Evolutionary conservation across 1,284 basidiomycete genomes (phyloP).

Genomic region (Ceratobasidium theobromae): DNA sequence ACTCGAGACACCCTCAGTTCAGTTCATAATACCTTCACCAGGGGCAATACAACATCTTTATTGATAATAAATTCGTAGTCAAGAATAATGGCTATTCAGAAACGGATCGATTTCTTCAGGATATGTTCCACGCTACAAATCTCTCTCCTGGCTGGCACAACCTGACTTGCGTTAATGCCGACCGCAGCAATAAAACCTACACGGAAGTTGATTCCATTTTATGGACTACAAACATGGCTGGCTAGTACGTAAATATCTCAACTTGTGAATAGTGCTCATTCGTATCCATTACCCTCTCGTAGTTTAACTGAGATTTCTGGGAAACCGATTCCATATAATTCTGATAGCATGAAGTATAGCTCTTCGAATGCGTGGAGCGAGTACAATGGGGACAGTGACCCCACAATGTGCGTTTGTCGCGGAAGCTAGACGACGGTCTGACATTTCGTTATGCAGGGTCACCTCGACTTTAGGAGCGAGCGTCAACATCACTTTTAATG

Average conservation of each 20-base stretch:
- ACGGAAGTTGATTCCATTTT: constrained; percentile 16
- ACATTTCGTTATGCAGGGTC: neutral
- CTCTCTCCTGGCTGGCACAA: constrained; percentile 10
- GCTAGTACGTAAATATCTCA: neutral
- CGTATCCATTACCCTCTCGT: no score
- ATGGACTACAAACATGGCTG: constrained; percentile 13
- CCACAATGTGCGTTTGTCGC: neutral
- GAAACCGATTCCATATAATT: neutral
- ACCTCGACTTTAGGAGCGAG: constrained; percentile 15
- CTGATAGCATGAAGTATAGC: constrained; percentile 1
- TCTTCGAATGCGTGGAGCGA: constrained; percentile 1
- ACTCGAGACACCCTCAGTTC: no score
- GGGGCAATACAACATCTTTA: neutral
- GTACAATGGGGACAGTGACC: neutral
- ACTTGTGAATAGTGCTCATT: neutral
- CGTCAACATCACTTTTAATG: constrained; percentile 16
- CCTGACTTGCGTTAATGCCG: constrained; percentile 11
- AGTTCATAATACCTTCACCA: neutral
- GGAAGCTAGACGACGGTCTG: neutral
- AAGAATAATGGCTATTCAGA: neutral
- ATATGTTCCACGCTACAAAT: neutral
- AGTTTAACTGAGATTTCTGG: constrained; percentile 2
- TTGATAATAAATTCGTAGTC: neutral
- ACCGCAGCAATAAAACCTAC: constrained; percentile 3
- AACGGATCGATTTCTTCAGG: neutral